These are phyloP conservation scores for Parietichytrium sp. DNA, from an alignment of 108 stramenopile genomes.

Conservation along the genomic window DNA sequence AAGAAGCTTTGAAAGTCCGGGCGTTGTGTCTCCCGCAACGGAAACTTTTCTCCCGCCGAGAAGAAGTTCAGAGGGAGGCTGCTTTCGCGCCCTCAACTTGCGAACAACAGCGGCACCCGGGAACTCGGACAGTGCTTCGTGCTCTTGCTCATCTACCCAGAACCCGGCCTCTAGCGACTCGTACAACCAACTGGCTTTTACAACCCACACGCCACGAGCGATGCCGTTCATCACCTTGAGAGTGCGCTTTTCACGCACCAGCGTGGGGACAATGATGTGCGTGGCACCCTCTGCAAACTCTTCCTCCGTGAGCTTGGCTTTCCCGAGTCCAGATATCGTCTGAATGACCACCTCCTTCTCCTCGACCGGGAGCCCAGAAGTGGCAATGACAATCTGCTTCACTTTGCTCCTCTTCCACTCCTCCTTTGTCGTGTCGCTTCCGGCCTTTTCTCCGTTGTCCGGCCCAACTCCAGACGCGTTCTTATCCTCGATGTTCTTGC, in stretches of 20 bases:
- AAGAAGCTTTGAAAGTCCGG: no score
- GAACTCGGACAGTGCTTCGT: neutral
- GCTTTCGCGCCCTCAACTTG: no score
- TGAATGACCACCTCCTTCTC: neutral
- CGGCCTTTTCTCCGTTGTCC: no score
- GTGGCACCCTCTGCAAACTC: conserved; percentile 6
- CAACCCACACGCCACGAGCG: conserved; percentile 4
- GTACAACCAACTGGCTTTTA: conserved; percentile 15
- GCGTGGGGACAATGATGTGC: neutral
- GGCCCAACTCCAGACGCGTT: no score
- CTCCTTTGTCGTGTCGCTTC: no score
- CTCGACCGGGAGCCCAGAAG: neutral
- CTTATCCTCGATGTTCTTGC: no score
- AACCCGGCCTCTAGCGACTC: neutral
- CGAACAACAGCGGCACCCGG: no score
- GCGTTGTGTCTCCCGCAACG: no score
- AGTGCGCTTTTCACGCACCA: neutral
- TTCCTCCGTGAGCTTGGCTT: neutral
- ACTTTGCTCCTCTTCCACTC: no score
- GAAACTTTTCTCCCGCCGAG: no score
- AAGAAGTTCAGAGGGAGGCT: no score
- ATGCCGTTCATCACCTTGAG: conserved; percentile 18
- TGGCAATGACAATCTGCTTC: neutral
- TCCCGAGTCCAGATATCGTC: neutral
- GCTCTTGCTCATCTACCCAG: neutral